phyloP scores from a whole-genome alignment of 1,139 yeast genomes.

The Scheffersomyces segobiensis region DNA sequence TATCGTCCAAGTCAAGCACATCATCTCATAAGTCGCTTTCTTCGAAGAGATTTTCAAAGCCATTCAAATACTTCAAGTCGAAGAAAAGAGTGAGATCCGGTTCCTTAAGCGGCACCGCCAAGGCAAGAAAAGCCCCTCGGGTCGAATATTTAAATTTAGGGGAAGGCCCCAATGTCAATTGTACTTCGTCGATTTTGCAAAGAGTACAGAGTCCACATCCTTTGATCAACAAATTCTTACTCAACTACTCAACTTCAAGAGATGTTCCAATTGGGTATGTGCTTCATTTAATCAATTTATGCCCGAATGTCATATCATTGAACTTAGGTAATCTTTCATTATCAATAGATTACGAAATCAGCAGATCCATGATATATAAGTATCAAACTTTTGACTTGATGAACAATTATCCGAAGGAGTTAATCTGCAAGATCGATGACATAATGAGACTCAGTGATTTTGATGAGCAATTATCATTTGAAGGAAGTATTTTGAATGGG shows the following conservation, averaged over 20 bases:
- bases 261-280: constrained; percentile 73
- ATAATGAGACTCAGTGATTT: constrained; percentile 18
- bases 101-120: not conserved
- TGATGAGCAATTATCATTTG: constrained; percentile 7
- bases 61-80: constrained; percentile 25
- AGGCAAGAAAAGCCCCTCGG: not conserved
- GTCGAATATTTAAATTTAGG: not conserved
- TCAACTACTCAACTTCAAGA: constrained; percentile 56
- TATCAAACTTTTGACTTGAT: constrained; percentile 41
- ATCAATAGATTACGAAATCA: constrained; percentile 59
- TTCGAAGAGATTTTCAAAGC: constrained; percentile 21
- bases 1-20: constrained; percentile 19
- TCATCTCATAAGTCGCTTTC: constrained; percentile 12
- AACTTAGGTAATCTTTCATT: constrained; percentile 57
- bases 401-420: constrained; percentile 38
- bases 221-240: constrained; percentile 53
- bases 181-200: constrained; percentile 3
- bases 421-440: constrained; percentile 23
- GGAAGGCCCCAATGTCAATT: not conserved
- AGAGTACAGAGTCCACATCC: constrained; percentile 49
- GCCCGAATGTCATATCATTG: constrained; percentile 54
- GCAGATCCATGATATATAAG: constrained; percentile 27
- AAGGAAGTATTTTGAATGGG: constrained; percentile 4
- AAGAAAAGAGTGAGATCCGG: constrained; percentile 16
- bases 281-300: constrained; percentile 56